Evolutionary conservation across 2,329 filamentous ascomycete genomes (phyloP), one percentile per base, ranked within the genome.

Genomic region (Mycosphaerelloides madeirae): DNA sequence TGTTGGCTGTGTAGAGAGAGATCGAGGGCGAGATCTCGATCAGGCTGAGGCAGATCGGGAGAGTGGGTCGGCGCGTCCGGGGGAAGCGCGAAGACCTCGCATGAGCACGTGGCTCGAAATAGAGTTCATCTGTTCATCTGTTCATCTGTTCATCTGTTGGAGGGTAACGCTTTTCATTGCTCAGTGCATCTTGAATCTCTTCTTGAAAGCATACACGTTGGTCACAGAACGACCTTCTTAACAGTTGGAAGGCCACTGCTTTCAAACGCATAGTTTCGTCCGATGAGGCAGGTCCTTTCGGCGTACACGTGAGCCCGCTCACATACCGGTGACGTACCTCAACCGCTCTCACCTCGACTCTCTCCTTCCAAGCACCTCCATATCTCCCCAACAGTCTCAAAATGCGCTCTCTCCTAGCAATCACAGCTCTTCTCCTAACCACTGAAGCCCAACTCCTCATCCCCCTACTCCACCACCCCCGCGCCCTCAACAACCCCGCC

Each of bases 311-410:
- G 18, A 18, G 40, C 9, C 18, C 12, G 14, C n/a, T 32, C 29
- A 15, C 37, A 19, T 33, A 16, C 19, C 38, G 38, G 20, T 9
- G 22, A 25, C 5, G 22, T 25, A 5, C 11, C 19, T 11, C 15
- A 9, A 41, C 25, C 20, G 12, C 7, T 32, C 31, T 11, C 38
- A 33, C 20, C 8, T 22, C 16, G n/a, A 35, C 31, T 25, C 13
- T 36, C 20, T 33, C 22, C 28, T 15, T 32, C 36, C 14, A 33
- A 38, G 38, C 43, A 46, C 19, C 44, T 53, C 14, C 51, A 57
- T 38, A 3, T 16, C 15, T n/a, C 20, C 18, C 28, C 19, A 13
- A 35, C 31, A 13, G 14, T 31, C n/a, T 3, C 19, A 20, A 44
- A 18, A 45, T 45, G 43, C 36, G 37, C 31, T 29, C 31, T 13